phyloP scores from a whole-genome alignment of 2,329 filamentous ascomycete genomes.

The Penicillium brevicompactum region DNA sequence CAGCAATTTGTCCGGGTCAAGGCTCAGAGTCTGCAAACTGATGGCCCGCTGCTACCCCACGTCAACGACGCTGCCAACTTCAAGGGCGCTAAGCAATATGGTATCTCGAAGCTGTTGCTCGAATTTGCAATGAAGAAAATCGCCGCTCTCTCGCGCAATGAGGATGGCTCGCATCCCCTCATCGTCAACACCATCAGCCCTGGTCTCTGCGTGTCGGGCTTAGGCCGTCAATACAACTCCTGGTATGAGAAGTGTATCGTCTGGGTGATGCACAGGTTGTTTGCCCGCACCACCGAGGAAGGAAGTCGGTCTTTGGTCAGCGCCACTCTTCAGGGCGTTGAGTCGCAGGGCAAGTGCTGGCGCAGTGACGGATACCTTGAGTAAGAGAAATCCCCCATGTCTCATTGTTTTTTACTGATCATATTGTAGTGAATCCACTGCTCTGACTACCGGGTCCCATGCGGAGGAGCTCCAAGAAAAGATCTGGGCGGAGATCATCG shows the following conservation, averaged over 20 bases:
- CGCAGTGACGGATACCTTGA: slow-evolving; percentile 42
- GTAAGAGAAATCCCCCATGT: slow-evolving; percentile 24
- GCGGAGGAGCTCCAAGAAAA: slow-evolving; percentile 40
- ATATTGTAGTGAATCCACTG: slow-evolving; percentile 34
- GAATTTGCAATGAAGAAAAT: slow-evolving; percentile 46
- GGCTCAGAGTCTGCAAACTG: slow-evolving; percentile 33
- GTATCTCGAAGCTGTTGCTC: slow-evolving; percentile 45
- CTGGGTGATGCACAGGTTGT: slow-evolving; percentile 39
- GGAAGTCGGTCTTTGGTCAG: slow-evolving; percentile 48
- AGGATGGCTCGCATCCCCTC: slow-evolving; percentile 40
- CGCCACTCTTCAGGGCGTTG: slow-evolving; percentile 44
- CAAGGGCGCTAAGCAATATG: slow-evolving; percentile 40
- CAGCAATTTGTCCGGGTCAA: slow-evolving; percentile 40
- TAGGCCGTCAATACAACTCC: slow-evolving; percentile 43
- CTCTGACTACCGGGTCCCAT: slow-evolving; percentile 35
- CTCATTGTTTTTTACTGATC: slow-evolving; percentile 15
- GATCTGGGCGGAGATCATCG: slow-evolving; percentile 46
- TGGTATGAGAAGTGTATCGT: slow-evolving; percentile 38
- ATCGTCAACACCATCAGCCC: slow-evolving; percentile 51
- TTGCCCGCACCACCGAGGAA: slow-evolving; percentile 47
- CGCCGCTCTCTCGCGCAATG: slow-evolving; percentile 31
- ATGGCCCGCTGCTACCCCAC: slow-evolving; percentile 35
- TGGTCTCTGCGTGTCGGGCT: slow-evolving; percentile 46
- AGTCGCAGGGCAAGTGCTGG: slow-evolving; percentile 50
- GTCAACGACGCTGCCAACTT: slow-evolving; percentile 36